Percentiles rank a stretch among this genome's conserved stretches.
Conservation (phyloP, 192 early-diverging fungal genomes). For the Diversispora eburnea region DNA sequence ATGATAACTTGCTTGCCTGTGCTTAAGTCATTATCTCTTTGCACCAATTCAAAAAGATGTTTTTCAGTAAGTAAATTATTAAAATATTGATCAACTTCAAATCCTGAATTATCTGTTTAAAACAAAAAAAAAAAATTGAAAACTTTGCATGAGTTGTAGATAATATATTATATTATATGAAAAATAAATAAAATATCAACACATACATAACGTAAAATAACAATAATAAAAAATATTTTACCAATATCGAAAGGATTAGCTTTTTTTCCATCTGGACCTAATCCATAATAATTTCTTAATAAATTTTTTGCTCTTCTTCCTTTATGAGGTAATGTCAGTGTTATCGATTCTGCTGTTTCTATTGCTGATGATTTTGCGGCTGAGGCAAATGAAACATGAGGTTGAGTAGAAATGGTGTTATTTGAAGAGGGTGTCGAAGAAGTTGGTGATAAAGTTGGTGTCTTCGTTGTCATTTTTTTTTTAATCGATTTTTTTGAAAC, state of each 20-base stretch:
- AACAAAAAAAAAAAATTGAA: too few relatives aligned
- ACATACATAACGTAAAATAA: neutral
- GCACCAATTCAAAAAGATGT: slow-evolving; percentile 64
- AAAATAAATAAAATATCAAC: slow-evolving; percentile 14
- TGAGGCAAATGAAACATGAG: neutral
- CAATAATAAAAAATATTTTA: slow-evolving; percentile 28
- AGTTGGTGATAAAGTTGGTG: too few relatives aligned
- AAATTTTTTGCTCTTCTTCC: slow-evolving; percentile 40
- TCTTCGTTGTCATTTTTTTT: too few relatives aligned
- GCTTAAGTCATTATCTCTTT: slow-evolving; percentile 72
- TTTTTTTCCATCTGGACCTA: slow-evolving; percentile 39
- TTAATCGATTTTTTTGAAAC: too few relatives aligned
- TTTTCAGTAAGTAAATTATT: slow-evolving; percentile 70
- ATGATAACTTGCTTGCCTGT: slow-evolving; percentile 49
- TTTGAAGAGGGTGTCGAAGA: too few relatives aligned
- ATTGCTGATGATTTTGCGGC: neutral
- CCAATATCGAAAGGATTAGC: slow-evolving; percentile 70
- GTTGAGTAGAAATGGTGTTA: too few relatives aligned
- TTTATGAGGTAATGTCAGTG: slow-evolving; percentile 12
- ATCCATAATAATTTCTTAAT: slow-evolving; percentile 54
- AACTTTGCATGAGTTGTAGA: too few relatives aligned
- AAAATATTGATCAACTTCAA: slow-evolving; percentile 76
- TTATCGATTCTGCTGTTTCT: neutral
- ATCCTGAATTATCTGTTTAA: slow-evolving; percentile 56
- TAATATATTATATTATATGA: neutral